phyloP scores from a whole-genome alignment of 2,329 filamentous ascomycete species.

The Neonectria neomacrospora region DNA sequence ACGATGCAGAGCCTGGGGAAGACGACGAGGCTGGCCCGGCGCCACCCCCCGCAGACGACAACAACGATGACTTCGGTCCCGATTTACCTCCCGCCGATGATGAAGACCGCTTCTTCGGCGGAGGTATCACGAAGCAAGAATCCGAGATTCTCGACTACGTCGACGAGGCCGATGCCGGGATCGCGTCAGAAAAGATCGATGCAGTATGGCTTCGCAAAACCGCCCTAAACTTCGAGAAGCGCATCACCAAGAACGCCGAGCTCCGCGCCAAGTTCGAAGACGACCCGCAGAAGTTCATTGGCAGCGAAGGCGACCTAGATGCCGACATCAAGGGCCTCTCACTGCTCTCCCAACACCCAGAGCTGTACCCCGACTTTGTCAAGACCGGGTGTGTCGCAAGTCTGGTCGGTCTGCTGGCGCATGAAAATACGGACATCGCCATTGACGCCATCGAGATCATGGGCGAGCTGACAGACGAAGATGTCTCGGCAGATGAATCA shows the following conservation, averaged over 20 bases:
- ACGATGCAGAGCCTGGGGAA: slow-evolving; percentile 58
- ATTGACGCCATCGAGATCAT: slow-evolving; percentile 92
- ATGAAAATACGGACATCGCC: slow-evolving; percentile 97
- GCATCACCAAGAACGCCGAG: slow-evolving; percentile 90
- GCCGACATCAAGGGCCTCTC: slow-evolving; percentile 87
- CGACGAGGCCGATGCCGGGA: slow-evolving; percentile 61
- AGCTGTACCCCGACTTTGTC: slow-evolving; percentile 83
- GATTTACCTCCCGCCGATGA: slow-evolving; percentile 67
- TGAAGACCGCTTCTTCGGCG: slow-evolving; percentile 94
- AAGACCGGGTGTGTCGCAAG: slow-evolving; percentile 77
- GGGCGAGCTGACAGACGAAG: slow-evolving; percentile 91
- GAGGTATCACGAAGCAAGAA: slow-evolving; percentile 84
- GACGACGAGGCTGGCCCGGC: slow-evolving; percentile 61
- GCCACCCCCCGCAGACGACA: slow-evolving; percentile 62
- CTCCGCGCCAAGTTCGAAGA: slow-evolving; percentile 85
- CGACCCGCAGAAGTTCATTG: slow-evolving; percentile 85
- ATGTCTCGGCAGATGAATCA: slow-evolving; percentile 81
- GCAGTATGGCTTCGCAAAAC: slow-evolving; percentile 83
- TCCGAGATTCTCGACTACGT: slow-evolving; percentile 89
- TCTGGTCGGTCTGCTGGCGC: slow-evolving; percentile 83
- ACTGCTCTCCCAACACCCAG: slow-evolving; percentile 86
- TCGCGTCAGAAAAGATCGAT: slow-evolving; percentile 80
- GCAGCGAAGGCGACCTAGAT: slow-evolving; percentile 88
- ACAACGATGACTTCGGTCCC: slow-evolving; percentile 61
- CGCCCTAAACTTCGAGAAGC: slow-evolving; percentile 87